Conservation (phyloP, 2,329 filamentous ascomycete species). For the Trichoderma sp. region DNA sequence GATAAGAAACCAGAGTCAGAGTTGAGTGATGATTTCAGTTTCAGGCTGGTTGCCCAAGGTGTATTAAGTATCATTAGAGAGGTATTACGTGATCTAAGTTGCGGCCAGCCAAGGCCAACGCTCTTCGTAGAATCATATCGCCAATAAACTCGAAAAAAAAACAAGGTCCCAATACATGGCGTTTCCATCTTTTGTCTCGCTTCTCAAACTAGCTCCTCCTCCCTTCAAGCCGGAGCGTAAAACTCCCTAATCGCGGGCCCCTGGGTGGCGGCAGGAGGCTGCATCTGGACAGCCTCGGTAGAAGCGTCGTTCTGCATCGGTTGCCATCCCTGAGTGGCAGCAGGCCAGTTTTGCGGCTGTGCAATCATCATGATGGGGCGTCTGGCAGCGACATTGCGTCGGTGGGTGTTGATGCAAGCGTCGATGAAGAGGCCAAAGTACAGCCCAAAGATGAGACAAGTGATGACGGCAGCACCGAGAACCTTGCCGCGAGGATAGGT, state of each 20-base stretch:
- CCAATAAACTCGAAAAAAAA: background rate
- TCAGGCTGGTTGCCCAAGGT: background rate
- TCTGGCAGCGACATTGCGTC: constrained; percentile 27
- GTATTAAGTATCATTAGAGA: background rate
- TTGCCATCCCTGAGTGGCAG: constrained; percentile 32
- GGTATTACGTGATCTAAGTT: constrained; percentile 5
- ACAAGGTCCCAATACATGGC: background rate
- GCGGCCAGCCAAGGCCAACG: background rate
- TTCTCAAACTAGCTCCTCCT: background rate
- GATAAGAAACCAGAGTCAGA: background rate
- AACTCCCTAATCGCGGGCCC: constrained; percentile 2
- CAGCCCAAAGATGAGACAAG: constrained; percentile 28
- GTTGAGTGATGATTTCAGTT: background rate
- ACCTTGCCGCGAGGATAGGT: background rate
- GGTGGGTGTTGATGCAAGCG: constrained; percentile 39
- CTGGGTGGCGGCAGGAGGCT: background rate
- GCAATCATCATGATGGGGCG: constrained; percentile 29
- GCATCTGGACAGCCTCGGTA: background rate
- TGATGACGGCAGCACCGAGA: constrained; percentile 26
- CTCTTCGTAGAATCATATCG: constrained; percentile 13
- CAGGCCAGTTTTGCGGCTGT: constrained; percentile 31
- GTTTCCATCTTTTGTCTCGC: background rate
- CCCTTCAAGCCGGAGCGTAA: background rate
- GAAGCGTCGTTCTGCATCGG: constrained; percentile 22
- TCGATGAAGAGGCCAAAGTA: constrained; percentile 41